phyloP scores from a whole-genome alignment of 139 green algal species.

The Marvania coccoides region DNA sequence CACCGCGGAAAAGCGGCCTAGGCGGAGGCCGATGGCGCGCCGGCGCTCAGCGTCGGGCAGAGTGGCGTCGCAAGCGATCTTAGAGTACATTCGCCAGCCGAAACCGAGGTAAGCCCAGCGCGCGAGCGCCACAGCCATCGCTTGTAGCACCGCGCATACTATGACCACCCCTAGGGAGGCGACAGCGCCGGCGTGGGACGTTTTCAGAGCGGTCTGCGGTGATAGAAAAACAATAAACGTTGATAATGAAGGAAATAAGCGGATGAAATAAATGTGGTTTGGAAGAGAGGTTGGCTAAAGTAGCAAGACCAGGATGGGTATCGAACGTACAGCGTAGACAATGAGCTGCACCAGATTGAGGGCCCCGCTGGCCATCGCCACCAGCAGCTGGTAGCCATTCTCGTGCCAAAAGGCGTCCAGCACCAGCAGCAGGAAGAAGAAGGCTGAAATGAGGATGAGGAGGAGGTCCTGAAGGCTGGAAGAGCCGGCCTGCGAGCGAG shows the following conservation, averaged over 20 bases:
- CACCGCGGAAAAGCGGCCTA: slow-evolving; percentile 19
- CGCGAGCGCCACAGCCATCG: neutral
- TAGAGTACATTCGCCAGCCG: slow-evolving; percentile 30
- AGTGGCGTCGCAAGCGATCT: neutral
- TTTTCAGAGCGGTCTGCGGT: neutral
- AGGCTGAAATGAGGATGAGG: slow-evolving; percentile 10
- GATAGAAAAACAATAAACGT: too few relatives aligned
- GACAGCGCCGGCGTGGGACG: neutral
- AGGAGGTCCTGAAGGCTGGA: slow-evolving; percentile 8
- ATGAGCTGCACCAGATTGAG: slow-evolving; percentile 3
- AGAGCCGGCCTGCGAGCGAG: neutral
- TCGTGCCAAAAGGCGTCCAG: slow-evolving; percentile 16
- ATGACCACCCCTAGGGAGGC: neutral
- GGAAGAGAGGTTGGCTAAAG: too few relatives aligned
- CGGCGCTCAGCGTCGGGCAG: neutral
- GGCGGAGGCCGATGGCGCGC: neutral
- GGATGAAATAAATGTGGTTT: too few relatives aligned
- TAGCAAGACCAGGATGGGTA: too few relatives aligned
- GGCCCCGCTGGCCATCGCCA: neutral
- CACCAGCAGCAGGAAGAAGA: slow-evolving; percentile 12
- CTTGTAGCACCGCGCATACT: slow-evolving; percentile 12
- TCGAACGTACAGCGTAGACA: neutral
- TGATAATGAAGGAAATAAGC: too few relatives aligned
- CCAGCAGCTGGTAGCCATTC: slow-evolving; percentile 28
- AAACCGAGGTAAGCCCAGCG: slow-evolving; percentile 13